Conservation (phyloP, 108 stramenopile species). For the Aurantiochytrium sp. region DNA sequence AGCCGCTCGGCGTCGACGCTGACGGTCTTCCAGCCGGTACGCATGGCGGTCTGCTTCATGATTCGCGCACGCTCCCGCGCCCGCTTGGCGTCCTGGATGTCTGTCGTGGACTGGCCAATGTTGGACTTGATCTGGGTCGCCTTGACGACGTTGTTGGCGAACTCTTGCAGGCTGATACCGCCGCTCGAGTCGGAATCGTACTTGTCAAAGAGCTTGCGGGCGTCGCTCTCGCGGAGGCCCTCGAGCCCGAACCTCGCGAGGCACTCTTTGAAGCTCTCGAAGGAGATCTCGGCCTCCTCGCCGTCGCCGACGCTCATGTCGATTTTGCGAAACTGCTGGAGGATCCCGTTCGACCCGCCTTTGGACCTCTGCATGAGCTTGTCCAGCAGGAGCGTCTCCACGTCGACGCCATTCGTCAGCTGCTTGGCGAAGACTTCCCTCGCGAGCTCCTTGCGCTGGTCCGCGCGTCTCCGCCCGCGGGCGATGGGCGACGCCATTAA, state of each 20-base stretch:
- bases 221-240: not conserved
- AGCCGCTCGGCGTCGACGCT: not conserved
- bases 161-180: not conserved
- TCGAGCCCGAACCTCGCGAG: not conserved
- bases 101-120: not conserved
- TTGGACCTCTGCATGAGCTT: not conserved
- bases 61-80: conserved; percentile 2
- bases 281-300: not conserved
- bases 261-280: conserved; percentile 2
- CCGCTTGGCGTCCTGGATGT: not conserved
- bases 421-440: conserved; percentile 22
- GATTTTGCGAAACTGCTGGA: conserved; percentile 10
- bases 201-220: not conserved
- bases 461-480: not conserved
- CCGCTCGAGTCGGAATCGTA: conserved; percentile 1
- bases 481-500: not conserved
- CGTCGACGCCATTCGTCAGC: not conserved
- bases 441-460: not conserved
- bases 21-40: conserved; percentile 21
- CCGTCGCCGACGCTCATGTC: not conserved
- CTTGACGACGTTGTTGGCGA: not conserved
- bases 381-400: conserved; percentile 12
- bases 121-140: not conserved
- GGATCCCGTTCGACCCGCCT: not conserved
- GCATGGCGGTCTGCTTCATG: conserved; percentile 6